Conservation (phyloP, 176 grass and related monocot species). For the Cenchrus americanus region DNA sequence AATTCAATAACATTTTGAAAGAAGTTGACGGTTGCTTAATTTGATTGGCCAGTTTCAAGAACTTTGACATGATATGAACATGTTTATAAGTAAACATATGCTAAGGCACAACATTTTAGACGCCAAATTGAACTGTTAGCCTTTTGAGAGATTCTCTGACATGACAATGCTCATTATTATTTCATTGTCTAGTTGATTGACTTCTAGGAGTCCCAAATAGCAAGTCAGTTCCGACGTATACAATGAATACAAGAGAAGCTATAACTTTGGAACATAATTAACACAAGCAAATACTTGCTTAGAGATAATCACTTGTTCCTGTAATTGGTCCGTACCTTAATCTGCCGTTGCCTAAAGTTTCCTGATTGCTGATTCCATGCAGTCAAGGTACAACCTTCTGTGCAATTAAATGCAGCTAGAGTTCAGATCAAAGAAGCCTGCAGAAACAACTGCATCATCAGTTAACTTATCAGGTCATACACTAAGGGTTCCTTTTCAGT, state of each 20-base stretch:
- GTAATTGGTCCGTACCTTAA: not conserved
- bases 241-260: not conserved
- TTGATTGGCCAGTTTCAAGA: not conserved
- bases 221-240: not conserved
- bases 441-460: conserved; percentile 2
- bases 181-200: conserved; percentile 11
- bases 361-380: not conserved
- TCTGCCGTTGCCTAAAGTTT: not conserved
- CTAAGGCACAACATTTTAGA: not conserved
- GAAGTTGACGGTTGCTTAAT: not conserved
- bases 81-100: not conserved
- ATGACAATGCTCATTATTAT: too few relatives aligned
- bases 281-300: not conserved
- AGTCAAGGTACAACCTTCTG: not conserved
- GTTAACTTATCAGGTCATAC: not conserved
- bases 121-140: not conserved
- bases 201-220: not conserved
- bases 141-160: not conserved
- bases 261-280: not conserved
- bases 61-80: not conserved
- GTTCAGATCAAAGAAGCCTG: not conserved
- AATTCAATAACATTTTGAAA: not conserved
- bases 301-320: too few relatives aligned
- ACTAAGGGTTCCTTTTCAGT: not conserved
- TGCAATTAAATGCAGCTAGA: not conserved